Evolutionary conservation across 208 protist species (phyloP), one percentile per base, ranked within the genome.

Genomic region (Herpetomonas tarakana): DNA sequence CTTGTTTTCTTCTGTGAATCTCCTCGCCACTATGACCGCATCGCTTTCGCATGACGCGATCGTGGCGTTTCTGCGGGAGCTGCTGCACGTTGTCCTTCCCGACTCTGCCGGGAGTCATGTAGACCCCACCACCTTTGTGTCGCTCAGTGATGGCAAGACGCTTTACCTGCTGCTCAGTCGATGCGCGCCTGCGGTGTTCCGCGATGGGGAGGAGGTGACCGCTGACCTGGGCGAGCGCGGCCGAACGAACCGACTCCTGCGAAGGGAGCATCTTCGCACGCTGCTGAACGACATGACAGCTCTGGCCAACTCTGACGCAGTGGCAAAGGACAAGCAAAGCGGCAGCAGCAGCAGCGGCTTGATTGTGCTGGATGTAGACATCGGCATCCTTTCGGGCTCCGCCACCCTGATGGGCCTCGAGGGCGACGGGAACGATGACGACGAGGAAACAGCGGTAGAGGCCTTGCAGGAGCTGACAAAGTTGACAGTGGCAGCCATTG

Each of bases 151-250:
- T 28, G 81, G 78, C 41, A 50, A 53, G 19, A 41, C 55, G 30
- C 31, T 87, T 12, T 87, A 85, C 61, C 53, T 47, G 19, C 52
- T 74, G 58, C 78, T 89, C 30, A 56, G 66, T 30, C 47, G 64
- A 9, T 59, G 81, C 21, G 67, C 64, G 31, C 78, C 78, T 19
- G 58, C 29, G 39, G 53, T 18, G 3, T 89, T 84, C 47, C 57
- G 73, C 0, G 57, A 65, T 52, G 73, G 59, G 35, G 52, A 63
- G 22, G 65, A 71, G 24, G 31, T 74, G 21, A 18, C 54, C 7
- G 47, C 27, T 4, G 56, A 21, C 19, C 45, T 57, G 18, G 58
- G 49, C 12, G 53, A 41, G 30, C 28, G 58, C 46, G 30, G 51
- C 35, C 7, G 7, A 26, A 19, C 31, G 31, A 56, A 16, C 11